Conservation (phyloP, 164 flowering plant genomes). For the Kingdonia uniflora region DNA sequence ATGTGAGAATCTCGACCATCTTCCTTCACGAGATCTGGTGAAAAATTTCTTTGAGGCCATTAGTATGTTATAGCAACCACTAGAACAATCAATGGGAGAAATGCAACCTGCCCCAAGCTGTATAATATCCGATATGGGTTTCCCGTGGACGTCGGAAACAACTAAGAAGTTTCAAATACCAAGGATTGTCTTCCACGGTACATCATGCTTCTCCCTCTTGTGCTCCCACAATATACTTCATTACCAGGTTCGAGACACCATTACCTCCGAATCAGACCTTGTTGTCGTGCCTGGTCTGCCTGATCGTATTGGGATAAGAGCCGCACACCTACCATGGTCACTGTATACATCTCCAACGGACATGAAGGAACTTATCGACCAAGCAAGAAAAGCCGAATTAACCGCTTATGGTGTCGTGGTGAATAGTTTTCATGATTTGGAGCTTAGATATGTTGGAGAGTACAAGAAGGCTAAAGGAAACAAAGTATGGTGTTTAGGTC, state of each 20-base stretch:
- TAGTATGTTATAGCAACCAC: conserved; percentile 21
- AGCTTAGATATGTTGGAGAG: conserved; percentile 2
- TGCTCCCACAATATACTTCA: conserved; percentile 10
- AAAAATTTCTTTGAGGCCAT: conserved; percentile 23
- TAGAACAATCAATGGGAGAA: conserved; percentile 19
- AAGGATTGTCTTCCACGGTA: conserved; percentile 29
- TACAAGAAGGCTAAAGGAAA: conserved; percentile 14
- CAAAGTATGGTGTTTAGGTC: conserved; percentile 44
- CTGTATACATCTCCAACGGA: conserved; percentile 18
- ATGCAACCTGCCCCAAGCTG: conserved; percentile 26
- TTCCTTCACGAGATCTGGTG: conserved; percentile 16
- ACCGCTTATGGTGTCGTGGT: conserved; percentile 2
- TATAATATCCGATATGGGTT: conserved; percentile 27
- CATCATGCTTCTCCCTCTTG: conserved; percentile 20
- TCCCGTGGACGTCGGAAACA: conserved; percentile 26
- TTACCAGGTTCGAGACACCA: conserved; percentile 13
- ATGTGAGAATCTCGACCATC: conserved; percentile 33
- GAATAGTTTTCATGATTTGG: conserved; percentile 5
- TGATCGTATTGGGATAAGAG: conserved; percentile 17
- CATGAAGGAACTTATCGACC: not conserved
- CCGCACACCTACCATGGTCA: conserved; percentile 19
- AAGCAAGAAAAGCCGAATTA: not conserved
- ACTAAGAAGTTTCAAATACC: conserved; percentile 32
- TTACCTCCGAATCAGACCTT: conserved; percentile 16
- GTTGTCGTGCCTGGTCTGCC: conserved; percentile 32